These are phyloP conservation scores for Conoideocrella luteorostrata DNA, from an alignment of 2,329 filamentous ascomycete genomes.

Conservation along the genomic window DNA sequence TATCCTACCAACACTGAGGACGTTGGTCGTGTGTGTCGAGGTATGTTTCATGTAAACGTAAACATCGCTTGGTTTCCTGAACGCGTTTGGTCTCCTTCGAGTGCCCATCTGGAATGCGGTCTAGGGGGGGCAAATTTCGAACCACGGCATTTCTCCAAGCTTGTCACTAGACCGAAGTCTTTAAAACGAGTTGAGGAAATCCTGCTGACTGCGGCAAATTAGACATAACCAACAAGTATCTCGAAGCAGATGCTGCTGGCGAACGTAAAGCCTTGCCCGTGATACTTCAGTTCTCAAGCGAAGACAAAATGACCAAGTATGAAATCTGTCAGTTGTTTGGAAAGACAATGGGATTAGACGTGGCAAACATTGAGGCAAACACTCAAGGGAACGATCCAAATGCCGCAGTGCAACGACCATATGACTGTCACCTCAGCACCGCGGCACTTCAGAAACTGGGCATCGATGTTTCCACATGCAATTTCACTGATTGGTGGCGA, in stretches of 20 bases:
- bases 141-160: not conserved
- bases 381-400: conserved; percentile 66
- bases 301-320: conserved; percentile 84
- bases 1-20: conserved; percentile 90
- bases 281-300: conserved; percentile 78
- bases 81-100: not conserved
- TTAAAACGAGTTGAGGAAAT: not conserved
- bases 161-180: not conserved
- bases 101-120: too few species aligned
- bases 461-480: conserved; percentile 65
- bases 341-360: conserved; percentile 69
- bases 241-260: conserved; percentile 37
- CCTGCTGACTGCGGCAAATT: not conserved
- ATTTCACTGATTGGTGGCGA: conserved; percentile 79
- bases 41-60: conserved; percentile 33
- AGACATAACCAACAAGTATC: conserved; percentile 69
- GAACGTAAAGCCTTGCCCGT: conserved; percentile 52
- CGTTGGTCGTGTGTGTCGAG: conserved; percentile 68
- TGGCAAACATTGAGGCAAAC: conserved; percentile 62
- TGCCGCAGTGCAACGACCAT: conserved; percentile 69
- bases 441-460: conserved; percentile 64
- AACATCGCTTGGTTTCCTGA: not conserved
- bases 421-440: conserved; percentile 82
- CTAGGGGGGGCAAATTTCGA: too few species aligned
- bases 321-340: conserved; percentile 75